Evolutionary conservation across 768 basidiomycete species (phyloP).

Genomic region (Kondoa malvinella): DNA sequence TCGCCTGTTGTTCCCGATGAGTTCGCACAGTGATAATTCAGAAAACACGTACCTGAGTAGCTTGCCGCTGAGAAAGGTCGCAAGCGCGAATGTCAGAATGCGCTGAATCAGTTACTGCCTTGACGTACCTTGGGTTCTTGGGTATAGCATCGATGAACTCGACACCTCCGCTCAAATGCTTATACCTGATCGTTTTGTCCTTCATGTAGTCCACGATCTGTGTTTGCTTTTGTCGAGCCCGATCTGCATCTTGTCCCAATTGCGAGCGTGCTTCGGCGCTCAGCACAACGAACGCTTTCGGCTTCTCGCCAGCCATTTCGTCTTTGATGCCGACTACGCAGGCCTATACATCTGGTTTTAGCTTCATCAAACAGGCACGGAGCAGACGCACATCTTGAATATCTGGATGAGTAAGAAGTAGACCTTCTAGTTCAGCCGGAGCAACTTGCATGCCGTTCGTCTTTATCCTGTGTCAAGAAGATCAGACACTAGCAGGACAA

Average conservation of each 20-base stretch:
- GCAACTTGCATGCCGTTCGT: slow-evolving; percentile 4
- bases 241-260: not conserved
- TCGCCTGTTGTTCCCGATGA: slow-evolving; percentile 33
- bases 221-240: not conserved
- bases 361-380: not conserved
- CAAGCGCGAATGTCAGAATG: no score
- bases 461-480: not conserved
- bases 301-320: not conserved
- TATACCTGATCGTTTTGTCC: slow-evolving; percentile 44
- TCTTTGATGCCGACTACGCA: slow-evolving; percentile 8
- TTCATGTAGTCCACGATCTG: slow-evolving; percentile 34
- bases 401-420: slow-evolving; percentile 3
- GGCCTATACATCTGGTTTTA: not conserved
- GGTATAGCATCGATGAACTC: slow-evolving; percentile 36
- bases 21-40: not conserved
- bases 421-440: slow-evolving; percentile 4
- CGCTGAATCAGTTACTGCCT: no score
- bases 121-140: slow-evolving; percentile 30
- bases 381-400: not conserved
- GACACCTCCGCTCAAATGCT: slow-evolving; percentile 46
- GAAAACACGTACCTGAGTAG: not conserved
- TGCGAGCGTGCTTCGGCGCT: not conserved
- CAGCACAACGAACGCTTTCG: slow-evolving; percentile 3
- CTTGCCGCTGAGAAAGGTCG: no score
- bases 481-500: not conserved